Conservation (phyloP, 2,329 filamentous ascomycete genomes). For the Pseudomassariella vexata region DNA sequence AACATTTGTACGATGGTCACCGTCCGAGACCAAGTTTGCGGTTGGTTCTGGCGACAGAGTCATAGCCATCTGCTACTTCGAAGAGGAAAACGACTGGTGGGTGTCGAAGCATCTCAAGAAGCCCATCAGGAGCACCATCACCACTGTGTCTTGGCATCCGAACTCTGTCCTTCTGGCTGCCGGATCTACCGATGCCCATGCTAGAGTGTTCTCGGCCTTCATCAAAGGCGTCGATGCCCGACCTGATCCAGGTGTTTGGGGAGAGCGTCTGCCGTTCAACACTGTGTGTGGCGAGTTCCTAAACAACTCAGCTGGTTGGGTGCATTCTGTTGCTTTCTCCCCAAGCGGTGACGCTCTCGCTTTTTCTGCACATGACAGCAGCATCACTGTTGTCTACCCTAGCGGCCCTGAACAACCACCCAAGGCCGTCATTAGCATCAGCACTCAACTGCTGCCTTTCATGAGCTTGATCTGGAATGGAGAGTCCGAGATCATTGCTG, state of each 20-base stretch:
- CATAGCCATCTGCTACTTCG: slow-evolving; percentile 97
- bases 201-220: slow-evolving; percentile 89
- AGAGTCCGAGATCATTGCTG: slow-evolving; percentile 90
- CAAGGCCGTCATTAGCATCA: slow-evolving; percentile 81
- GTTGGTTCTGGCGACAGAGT: slow-evolving; percentile 93
- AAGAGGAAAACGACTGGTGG: slow-evolving; percentile 99
- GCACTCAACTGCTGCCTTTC: slow-evolving; percentile 86
- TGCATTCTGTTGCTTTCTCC: slow-evolving; percentile 89
- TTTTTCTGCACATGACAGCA: slow-evolving; percentile 92
- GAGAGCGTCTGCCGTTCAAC: slow-evolving; percentile 93
- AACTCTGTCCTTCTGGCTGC: slow-evolving; percentile 94
- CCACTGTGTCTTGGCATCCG: slow-evolving; percentile 91
- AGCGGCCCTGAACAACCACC: slow-evolving; percentile 86
- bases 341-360: slow-evolving; percentile 89
- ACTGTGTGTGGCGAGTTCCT: slow-evolving; percentile 95
- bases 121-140: slow-evolving; percentile 95
- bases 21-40: slow-evolving; percentile 94
- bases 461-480: slow-evolving; percentile 88
- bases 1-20: slow-evolving; percentile 95
- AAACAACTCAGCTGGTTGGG: slow-evolving; percentile 95
- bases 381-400: slow-evolving; percentile 93
- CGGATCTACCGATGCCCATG: slow-evolving; percentile 95
- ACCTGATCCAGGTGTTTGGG: slow-evolving; percentile 85
- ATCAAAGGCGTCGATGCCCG: slow-evolving; percentile 90
- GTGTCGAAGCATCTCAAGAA: slow-evolving; percentile 99